Evolutionary conservation across 164 flowering plant species (phyloP).

Genomic region (Annona squamosa): DNA sequence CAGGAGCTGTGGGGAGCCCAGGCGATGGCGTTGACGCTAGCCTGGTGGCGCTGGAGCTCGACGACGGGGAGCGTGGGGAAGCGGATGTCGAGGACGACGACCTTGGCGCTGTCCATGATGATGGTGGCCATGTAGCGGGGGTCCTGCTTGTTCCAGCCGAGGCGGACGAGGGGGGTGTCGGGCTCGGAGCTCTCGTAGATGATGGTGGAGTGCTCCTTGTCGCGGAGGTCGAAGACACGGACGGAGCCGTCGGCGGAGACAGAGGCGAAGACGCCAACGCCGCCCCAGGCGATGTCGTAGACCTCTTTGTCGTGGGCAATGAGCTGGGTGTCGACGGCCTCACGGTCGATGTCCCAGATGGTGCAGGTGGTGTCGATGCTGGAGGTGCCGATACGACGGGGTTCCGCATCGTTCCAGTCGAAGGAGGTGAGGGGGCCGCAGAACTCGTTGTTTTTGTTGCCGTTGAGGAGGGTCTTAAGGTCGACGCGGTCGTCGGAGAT

Average conservation of each 20-base stretch:
- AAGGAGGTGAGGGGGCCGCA: constrained; percentile 79
- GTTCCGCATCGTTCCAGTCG: constrained; percentile 92
- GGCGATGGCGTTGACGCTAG: constrained; percentile 81
- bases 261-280: constrained; percentile 87
- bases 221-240: constrained; percentile 76
- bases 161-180: constrained; percentile 70
- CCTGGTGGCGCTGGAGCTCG: constrained; percentile 82
- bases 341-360: constrained; percentile 79
- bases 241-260: constrained; percentile 89
- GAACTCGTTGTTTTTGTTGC: constrained; percentile 59
- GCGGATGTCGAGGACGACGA: constrained; percentile 76
- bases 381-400: constrained; percentile 70
- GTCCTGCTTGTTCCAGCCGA: constrained; percentile 95
- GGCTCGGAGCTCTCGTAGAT: constrained; percentile 88
- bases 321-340: constrained; percentile 71
- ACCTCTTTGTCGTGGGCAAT: constrained; percentile 94
- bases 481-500: constrained; percentile 43
- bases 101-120: constrained; percentile 81
- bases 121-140: constrained; percentile 91
- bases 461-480: constrained; percentile 47
- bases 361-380: constrained; percentile 93
- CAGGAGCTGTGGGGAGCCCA: constrained; percentile 96
- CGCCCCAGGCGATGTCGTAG: constrained; percentile 93
- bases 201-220: constrained; percentile 89
- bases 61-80: constrained; percentile 82